phyloP scores from a whole-genome alignment of 169 alveolate genomes.

The Gregarina niphandrodes region DNA sequence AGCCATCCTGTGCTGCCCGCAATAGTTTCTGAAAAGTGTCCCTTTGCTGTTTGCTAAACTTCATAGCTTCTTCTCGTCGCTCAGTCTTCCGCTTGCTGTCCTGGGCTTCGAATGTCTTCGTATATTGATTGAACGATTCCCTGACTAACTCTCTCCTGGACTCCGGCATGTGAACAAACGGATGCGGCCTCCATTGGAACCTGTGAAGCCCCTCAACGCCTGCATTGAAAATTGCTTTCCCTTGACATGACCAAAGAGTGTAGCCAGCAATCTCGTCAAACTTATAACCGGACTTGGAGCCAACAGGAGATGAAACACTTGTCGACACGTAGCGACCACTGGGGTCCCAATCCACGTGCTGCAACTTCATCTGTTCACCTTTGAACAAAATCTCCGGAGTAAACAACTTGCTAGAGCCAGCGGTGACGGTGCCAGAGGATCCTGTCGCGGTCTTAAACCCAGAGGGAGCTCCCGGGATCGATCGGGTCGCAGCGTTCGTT shows the following conservation, averaged over 20 bases:
- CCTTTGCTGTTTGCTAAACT: no score
- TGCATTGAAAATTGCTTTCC: constrained; percentile 8
- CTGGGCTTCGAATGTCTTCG: constrained; percentile 12
- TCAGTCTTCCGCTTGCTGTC: neutral
- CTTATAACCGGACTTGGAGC: neutral
- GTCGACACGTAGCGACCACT: constrained; percentile 57
- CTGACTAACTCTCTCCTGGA: constrained; percentile 42
- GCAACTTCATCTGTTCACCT: constrained; percentile 25
- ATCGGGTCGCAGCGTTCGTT: no score
- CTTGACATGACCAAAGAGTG: neutral
- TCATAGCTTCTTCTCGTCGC: neutral
- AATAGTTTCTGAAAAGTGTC: no score
- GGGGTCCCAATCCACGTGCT: constrained; percentile 52
- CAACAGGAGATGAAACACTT: constrained; percentile 11
- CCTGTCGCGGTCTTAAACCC: no score
- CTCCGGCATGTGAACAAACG: constrained; percentile 43
- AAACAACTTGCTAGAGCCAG: no score
- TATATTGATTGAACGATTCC: constrained; percentile 49
- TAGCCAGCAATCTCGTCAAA: neutral
- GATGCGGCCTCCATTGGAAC: constrained; percentile 61
- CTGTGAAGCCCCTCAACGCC: constrained; percentile 46
- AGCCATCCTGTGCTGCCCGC: no score
- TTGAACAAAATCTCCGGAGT: constrained; percentile 48
- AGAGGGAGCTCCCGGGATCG: no score
- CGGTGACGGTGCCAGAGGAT: no score